These are phyloP conservation scores for Macrocybe gigantea DNA, from an alignment of 768 basidiomycete genomes.

Conservation along the genomic window DNA sequence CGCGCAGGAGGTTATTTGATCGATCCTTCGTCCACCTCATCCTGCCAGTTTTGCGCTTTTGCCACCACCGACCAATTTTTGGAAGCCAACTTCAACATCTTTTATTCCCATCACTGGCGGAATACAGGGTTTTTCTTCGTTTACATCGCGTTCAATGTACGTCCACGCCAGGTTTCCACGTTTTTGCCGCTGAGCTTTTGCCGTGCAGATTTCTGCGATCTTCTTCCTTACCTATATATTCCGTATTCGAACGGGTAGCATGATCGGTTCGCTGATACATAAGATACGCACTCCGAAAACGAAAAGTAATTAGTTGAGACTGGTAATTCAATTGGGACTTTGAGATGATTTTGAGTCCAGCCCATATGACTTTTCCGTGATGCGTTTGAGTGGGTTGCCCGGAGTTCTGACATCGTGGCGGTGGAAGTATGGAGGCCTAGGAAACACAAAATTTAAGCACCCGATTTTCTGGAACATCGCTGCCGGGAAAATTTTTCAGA, in stretches of 20 bases:
- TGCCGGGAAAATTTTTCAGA: too few species aligned
- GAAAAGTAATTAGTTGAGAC: background rate
- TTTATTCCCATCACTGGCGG: conserved; percentile 46
- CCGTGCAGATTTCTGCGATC: conserved; percentile 33
- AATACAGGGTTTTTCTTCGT: conserved; percentile 46
- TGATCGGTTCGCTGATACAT: conserved; percentile 15
- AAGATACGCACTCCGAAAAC: conserved; percentile 5
- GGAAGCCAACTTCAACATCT: conserved; percentile 50
- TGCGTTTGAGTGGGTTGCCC: too few species aligned
- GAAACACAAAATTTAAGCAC: too few species aligned
- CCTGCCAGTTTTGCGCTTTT: conserved; percentile 53
- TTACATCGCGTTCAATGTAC: conserved; percentile 42
- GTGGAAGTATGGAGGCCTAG: too few species aligned
- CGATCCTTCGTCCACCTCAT: conserved; percentile 41
- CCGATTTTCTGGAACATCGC: too few species aligned
- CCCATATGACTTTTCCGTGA: too few species aligned
- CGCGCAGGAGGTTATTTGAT: conserved; percentile 53
- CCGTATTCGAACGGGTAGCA: conserved; percentile 33
- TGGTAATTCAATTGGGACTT: too few species aligned
- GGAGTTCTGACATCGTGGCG: too few species aligned
- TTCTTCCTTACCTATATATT: conserved; percentile 54
- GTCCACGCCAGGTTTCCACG: conserved; percentile 2
- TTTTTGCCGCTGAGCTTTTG: background rate
- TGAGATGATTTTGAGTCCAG: too few species aligned
- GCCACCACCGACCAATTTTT: conserved; percentile 53